Conservation (phyloP, 176 grass and related monocot genomes). For the Ananas comosus region DNA sequence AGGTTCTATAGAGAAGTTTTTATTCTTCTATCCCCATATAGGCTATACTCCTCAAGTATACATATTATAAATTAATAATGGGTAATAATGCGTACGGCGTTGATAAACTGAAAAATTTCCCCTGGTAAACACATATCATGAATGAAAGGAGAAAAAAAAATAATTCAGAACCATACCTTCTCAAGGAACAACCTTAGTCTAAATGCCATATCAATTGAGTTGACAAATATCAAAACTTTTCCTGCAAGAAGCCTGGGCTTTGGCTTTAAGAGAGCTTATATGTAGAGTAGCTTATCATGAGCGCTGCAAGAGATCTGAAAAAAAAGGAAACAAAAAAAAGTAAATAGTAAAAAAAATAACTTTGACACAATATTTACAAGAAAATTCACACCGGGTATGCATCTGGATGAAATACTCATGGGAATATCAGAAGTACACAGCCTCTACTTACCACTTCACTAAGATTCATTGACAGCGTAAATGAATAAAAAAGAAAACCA, state of each 20-base stretch:
- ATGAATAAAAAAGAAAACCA: not conserved
- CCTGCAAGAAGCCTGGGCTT: constrained; percentile 87
- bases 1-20: too few relatives aligned
- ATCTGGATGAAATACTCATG: not conserved
- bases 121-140: not conserved
- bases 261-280: constrained; percentile 64
- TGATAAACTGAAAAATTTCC: too few relatives aligned
- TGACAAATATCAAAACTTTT: constrained; percentile 94
- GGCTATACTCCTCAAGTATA: too few relatives aligned
- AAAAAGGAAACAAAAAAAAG: constrained; percentile 17
- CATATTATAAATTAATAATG: too few relatives aligned
- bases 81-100: too few relatives aligned
- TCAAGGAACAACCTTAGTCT: too few relatives aligned
- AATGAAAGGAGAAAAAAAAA: too few relatives aligned
- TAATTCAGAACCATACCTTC: too few relatives aligned
- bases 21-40: too few relatives aligned
- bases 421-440: not conserved
- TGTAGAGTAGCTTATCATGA: constrained; percentile 80
- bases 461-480: not conserved
- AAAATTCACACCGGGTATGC: not conserved
- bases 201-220: too few relatives aligned
- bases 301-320: constrained; percentile 66
- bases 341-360: not conserved
- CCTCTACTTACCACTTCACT: not conserved
- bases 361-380: not conserved